Base-by-base conservation (phyloP, 1,284 basidiomycete species). In the Ceratobasidium sp. region DNA sequence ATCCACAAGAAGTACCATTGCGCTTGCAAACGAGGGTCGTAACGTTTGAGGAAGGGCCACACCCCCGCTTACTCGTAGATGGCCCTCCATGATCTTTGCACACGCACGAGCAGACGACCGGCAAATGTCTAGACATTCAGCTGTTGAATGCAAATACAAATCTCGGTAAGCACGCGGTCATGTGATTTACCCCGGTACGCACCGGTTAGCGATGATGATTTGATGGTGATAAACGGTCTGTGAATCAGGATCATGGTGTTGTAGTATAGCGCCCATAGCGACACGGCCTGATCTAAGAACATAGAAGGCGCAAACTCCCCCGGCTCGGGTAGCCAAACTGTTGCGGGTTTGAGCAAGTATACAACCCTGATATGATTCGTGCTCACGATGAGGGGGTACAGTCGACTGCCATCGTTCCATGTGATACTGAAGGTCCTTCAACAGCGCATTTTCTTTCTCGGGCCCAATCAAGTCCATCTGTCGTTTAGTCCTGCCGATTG, bases 371-470 rank as follows among this genome's bases (percentile, higher is more conserved):
- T 13, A 22, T 7, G 14, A 46, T 46, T 2, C 8, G 31, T 1
- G 39, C 66, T 43, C 22, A 72, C 69, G 58, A 11, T 72, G 69
- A 46, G n/a, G 37, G n/a, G 66, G 66, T 19, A 71, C 56, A 46
- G 66, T 71, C 19, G 29, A 29, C 22, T 49, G 53, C 66, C 66
- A 71, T 22, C 46, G 54, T 16, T 48, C 29, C 54, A 71, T n/a
- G 14, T 59, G 66, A 46, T 27, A 14, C 24, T 46, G 53, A 16
- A 71, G 49, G 31, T 71, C 66, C 6, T 29, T 24, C 7, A 71
- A 22, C 16, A 71, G 29, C 46, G 27, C 27, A 5, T 37, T 43
- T 27, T 71, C 54, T 19, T 58, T 71, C 41, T 71, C 54, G 27
- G 3, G 31, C 14, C 41, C 66, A 48, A 71, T 43, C 22, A 71